These are phyloP conservation scores for Magnusiomyces ingens DNA, from an alignment of 1,139 yeast genomes.

Conservation along the genomic window DNA sequence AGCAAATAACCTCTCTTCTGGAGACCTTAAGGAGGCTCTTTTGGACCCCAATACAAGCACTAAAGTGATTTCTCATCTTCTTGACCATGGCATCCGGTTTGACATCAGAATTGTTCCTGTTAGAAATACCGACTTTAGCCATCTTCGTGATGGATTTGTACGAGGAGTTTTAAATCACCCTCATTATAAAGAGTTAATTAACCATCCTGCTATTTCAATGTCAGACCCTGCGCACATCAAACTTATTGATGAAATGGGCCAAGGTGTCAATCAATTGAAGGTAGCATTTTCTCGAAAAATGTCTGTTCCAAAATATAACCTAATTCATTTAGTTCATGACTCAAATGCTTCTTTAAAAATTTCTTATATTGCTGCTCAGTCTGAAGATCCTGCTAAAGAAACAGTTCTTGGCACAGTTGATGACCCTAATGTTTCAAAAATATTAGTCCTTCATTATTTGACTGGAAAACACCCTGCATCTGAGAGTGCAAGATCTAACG, in stretches of 20 bases:
- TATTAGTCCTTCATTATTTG: constrained; percentile 54
- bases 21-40: constrained; percentile 49
- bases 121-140: constrained; percentile 83
- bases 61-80: constrained; percentile 46
- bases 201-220: constrained; percentile 15
- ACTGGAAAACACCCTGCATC: constrained; percentile 57
- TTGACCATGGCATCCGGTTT: constrained; percentile 56
- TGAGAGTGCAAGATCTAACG: constrained; percentile 31
- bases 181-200: constrained; percentile 35
- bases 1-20: background rate
- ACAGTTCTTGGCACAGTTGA: constrained; percentile 37
- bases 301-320: constrained; percentile 50
- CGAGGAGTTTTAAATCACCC: constrained; percentile 63
- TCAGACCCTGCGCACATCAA: constrained; percentile 7
- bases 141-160: constrained; percentile 81
- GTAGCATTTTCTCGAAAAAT: constrained; percentile 34
- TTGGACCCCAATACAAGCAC: constrained; percentile 50
- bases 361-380: constrained; percentile 36
- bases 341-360: constrained; percentile 43
- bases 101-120: constrained; percentile 76
- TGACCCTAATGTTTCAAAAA: constrained; percentile 43
- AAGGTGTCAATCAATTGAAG: constrained; percentile 34
- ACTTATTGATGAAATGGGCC: constrained; percentile 24
- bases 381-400: constrained; percentile 24
- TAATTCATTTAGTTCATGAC: constrained; percentile 45